These are phyloP conservation scores for Trichosporon asahii DNA, from an alignment of 1,284 basidiomycete species.

Conservation along the genomic window DNA sequence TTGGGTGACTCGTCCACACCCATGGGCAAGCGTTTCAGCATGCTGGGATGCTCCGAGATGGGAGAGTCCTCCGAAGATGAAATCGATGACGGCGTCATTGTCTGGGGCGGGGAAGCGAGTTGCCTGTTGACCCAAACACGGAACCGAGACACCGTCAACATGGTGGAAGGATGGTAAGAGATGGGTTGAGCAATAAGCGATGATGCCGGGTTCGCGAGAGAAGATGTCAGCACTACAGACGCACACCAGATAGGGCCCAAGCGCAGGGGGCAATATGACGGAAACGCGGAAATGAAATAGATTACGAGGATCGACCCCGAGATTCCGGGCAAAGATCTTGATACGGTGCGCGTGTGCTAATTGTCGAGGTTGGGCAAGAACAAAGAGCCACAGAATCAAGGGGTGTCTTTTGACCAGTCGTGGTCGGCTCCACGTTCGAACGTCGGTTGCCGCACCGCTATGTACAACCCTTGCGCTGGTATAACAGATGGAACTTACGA, in stretches of 20 bases:
- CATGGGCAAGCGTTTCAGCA: constrained; percentile 33
- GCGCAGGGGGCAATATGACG: constrained; percentile 1
- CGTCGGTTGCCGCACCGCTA: no score
- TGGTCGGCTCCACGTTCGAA: neutral
- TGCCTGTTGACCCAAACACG: neutral
- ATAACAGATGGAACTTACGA: neutral
- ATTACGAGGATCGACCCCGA: neutral
- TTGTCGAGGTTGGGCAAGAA: neutral
- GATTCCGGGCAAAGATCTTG: neutral
- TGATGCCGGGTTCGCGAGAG: neutral
- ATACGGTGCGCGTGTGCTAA: neutral
- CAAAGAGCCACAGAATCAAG: neutral
- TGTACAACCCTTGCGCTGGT: neutral
- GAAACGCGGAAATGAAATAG: neutral
- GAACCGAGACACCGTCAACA: neutral
- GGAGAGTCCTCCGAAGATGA: constrained; percentile 21
- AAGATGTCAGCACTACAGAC: neutral
- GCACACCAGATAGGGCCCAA: neutral
- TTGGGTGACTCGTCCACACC: constrained; percentile 54
- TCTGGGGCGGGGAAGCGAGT: constrained; percentile 12
- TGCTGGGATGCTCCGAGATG: constrained; percentile 8
- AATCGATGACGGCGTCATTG: constrained; percentile 18
- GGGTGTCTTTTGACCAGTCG: no score
- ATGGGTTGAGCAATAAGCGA: neutral
- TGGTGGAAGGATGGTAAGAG: neutral